Conservation (phyloP, 768 basidiomycete genomes). For the Guyanaporus albipodus region DNA sequence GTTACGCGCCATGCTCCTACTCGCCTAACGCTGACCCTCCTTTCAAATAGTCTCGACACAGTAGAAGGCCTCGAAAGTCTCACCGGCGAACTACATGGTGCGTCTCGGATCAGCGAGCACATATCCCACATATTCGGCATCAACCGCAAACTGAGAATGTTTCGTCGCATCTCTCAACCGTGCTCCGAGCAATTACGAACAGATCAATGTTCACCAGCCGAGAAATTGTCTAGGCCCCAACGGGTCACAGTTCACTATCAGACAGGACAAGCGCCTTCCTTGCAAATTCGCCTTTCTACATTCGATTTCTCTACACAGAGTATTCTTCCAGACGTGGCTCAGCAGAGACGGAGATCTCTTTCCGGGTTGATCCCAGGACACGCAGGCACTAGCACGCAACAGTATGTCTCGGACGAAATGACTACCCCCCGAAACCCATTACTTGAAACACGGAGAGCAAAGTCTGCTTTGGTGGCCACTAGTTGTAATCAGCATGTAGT, state of each 20-base stretch:
- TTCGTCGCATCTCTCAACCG: conserved; percentile 50
- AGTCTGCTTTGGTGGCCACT: conserved; percentile 7
- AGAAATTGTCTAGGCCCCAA: conserved; percentile 21
- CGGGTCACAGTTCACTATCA: conserved; percentile 50
- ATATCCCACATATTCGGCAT: conserved; percentile 48
- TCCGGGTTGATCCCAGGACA: conserved; percentile 6
- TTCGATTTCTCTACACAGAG: conserved; percentile 39
- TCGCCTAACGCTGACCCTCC: background rate
- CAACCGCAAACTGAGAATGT: conserved; percentile 49
- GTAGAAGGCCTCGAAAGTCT: conserved; percentile 52
- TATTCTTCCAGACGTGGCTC: conserved; percentile 11
- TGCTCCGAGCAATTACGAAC: conserved; percentile 18
- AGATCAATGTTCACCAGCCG: background rate
- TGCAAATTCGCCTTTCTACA: conserved; percentile 54
- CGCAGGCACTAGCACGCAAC: conserved; percentile 1
- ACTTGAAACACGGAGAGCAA: conserved; percentile 9
- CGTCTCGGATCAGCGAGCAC: conserved; percentile 20
- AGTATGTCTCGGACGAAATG: conserved; percentile 10
- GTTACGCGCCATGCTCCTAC: background rate
- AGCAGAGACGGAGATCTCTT: conserved; percentile 14
- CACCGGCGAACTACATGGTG: conserved; percentile 34
- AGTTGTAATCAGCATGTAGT: background rate
- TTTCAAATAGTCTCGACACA: conserved; percentile 43
- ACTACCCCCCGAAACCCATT: background rate
- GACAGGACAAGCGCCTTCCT: conserved; percentile 42